Evolutionary conservation across 192 early-diverging fungal species (phyloP).

Genomic region (Geosiphon pyriformis): DNA sequence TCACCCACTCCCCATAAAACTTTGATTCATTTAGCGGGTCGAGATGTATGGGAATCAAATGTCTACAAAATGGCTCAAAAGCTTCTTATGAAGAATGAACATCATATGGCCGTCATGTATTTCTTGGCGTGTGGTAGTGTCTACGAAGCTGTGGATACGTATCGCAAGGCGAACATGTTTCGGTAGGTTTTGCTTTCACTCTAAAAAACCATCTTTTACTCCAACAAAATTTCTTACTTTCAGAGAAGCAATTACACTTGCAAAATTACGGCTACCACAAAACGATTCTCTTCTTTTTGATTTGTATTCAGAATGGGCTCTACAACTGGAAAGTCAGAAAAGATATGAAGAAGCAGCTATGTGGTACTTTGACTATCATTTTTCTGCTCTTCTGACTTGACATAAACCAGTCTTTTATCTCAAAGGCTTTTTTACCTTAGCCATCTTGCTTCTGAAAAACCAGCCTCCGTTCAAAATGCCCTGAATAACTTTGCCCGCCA

Average conservation of each 20-base stretch:
- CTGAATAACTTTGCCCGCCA: conserved; percentile 12
- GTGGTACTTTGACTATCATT: conserved; percentile 20
- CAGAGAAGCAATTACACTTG: conserved; percentile 35
- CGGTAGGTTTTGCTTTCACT: conserved; percentile 24
- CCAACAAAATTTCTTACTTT: neutral
- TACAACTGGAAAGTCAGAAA: conserved; percentile 24
- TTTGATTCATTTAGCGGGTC: conserved; percentile 29
- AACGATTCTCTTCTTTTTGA: conserved; percentile 25
- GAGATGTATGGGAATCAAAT: conserved; percentile 38
- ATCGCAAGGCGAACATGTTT: conserved; percentile 32
- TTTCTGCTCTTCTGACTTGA: neutral
- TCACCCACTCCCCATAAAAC: neutral
- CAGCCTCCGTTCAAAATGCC: conserved; percentile 4
- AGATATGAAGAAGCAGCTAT: conserved; percentile 26
- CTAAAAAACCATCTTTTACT: neutral
- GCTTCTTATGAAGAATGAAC: conserved; percentile 29
- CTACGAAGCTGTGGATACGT: conserved; percentile 41
- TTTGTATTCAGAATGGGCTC: conserved; percentile 30
- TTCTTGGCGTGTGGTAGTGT: conserved; percentile 36
- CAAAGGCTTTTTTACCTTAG: conserved; percentile 1
- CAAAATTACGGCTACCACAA: conserved; percentile 26
- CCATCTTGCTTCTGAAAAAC: conserved; percentile 12
- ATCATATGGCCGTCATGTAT: conserved; percentile 38
- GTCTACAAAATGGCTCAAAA: conserved; percentile 39
- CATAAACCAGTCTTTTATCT: neutral